Conservation (phyloP, 2,329 filamentous ascomycete species). For the Zalaria sp. region DNA sequence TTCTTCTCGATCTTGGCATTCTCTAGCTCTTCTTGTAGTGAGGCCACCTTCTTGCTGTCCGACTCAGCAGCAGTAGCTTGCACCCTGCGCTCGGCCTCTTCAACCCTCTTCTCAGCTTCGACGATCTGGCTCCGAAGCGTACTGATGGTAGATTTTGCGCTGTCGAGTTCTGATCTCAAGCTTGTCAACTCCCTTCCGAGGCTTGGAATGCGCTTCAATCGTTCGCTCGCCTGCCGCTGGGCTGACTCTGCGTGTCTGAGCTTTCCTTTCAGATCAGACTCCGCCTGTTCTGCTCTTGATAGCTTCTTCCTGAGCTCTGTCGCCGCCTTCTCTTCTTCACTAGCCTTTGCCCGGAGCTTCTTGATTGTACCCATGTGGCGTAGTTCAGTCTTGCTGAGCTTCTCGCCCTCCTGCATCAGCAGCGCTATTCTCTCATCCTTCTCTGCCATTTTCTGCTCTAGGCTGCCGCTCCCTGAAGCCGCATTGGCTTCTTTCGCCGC, state of each 20-base stretch:
- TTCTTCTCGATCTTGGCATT: slow-evolving; percentile 62
- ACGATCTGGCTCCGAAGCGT: slow-evolving; percentile 58
- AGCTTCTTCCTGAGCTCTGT: slow-evolving; percentile 43
- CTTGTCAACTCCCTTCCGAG: slow-evolving; percentile 44
- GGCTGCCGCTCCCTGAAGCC: slow-evolving; percentile 47
- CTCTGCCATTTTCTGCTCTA: slow-evolving; percentile 69
- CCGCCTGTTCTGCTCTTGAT: slow-evolving; percentile 49
- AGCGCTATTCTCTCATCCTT: slow-evolving; percentile 84
- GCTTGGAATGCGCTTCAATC: slow-evolving; percentile 35
- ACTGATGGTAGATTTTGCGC: slow-evolving; percentile 50
- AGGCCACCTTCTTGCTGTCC: slow-evolving; percentile 42
- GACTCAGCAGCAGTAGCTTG: slow-evolving; percentile 54
- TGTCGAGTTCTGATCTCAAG: slow-evolving; percentile 48
- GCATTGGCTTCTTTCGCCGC: slow-evolving; percentile 55
- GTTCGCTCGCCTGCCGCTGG: slow-evolving; percentile 42
- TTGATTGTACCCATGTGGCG: slow-evolving; percentile 74
- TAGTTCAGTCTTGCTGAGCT: slow-evolving; percentile 72
- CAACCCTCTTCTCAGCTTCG: slow-evolving; percentile 51
- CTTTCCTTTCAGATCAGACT: slow-evolving; percentile 46
- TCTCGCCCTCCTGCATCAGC: slow-evolving; percentile 84
- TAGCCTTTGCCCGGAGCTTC: slow-evolving; percentile 47
- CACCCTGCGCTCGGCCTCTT: slow-evolving; percentile 50
- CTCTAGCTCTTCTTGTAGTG: slow-evolving; percentile 50
- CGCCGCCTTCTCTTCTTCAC: slow-evolving; percentile 38
- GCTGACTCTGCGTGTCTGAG: slow-evolving; percentile 46